Conservation (phyloP, 2,329 filamentous ascomycete genomes). For the Monilinia aucupariae region DNA sequence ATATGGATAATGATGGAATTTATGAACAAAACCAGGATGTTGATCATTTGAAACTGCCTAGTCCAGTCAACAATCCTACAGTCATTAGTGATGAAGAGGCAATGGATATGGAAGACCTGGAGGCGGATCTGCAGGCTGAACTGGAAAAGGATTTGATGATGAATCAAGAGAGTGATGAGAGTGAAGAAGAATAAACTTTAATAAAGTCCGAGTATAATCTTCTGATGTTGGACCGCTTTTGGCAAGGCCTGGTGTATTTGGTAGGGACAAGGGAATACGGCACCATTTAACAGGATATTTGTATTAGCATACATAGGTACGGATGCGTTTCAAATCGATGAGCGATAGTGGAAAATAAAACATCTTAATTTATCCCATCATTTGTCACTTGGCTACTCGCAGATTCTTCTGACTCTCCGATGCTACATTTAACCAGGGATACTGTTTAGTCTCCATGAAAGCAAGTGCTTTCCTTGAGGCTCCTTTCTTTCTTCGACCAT, state of each 20-base stretch:
- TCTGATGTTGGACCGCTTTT: neutral
- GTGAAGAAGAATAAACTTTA: conserved; percentile 34
- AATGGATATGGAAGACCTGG: conserved; percentile 33
- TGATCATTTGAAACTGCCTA: conserved; percentile 47
- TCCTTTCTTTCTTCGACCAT: neutral
- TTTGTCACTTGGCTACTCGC: neutral
- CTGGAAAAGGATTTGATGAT: conserved; percentile 18
- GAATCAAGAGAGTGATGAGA: conserved; percentile 30
- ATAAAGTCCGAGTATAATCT: neutral
- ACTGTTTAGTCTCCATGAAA: neutral
- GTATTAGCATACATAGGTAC: neutral
- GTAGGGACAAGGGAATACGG: neutral
- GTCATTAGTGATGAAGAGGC: conserved; percentile 31
- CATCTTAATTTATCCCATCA: neutral
- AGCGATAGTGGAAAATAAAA: neutral
- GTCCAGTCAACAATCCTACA: conserved; percentile 43
- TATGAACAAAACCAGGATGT: conserved; percentile 34
- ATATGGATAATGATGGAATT: conserved; percentile 43
- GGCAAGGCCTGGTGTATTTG: neutral
- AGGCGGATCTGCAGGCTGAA: conserved; percentile 34
- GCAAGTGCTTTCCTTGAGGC: conserved; percentile 1
- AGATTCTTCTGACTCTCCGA: neutral
- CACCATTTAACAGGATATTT: neutral
- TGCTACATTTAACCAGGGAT: neutral
- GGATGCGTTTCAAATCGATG: neutral